Base-by-base conservation (phyloP, 495 filamentous ascomycete genomes). In the Neurospora sp. region DNA sequence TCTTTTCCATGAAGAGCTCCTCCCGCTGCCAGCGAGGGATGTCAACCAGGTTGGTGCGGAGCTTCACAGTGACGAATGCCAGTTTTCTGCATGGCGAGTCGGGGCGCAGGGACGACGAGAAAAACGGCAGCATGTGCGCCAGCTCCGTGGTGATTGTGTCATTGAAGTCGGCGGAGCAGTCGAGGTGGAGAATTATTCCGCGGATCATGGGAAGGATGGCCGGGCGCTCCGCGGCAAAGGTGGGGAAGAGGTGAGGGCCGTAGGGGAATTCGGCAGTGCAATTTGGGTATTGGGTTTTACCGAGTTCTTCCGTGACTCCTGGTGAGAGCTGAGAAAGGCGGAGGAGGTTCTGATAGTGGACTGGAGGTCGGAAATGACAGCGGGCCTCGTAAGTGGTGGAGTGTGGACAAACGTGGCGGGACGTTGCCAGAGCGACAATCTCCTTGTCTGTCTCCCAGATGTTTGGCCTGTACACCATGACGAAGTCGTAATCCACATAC, bases 201-300 rank as follows among this genome's bases (percentile, higher is more conserved):
- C 43, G n/a, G 3, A 76, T 43, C 10, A 21, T 7, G 13, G 43
- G n/a, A 1, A 76, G 31, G 17, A 43, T 42, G 21, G 70, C 71
- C 5, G 75, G 73, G 1, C 75, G 73, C 9, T 72, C 36, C 0
- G 9, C 10, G 1, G 73, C 73, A 28, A 76, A 74, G 28, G 1
- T 0, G n/a, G 48, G 21, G 11, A 72, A 70, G 37, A 28, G 37
- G 39, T 72, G 59, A 2, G 73, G 62, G 0, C 69, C 73, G 24
- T 31, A 62, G 5, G 54, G 59, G 6, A 76, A 54, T 9, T 72
- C 73, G 4, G 74, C 39, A 3, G 39, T 69, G 43, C 70, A 42
- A 4, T 43, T 54, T 6, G 24, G 19, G 43, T 73, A 76, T 0
- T 74, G 31, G n/a, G 15, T 15, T 15, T 28, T 21, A 7, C 75